Percentiles rank a stretch among this genome's conserved stretches.
Evolutionary conservation across 2,329 filamentous ascomycete genomes (phyloP).

Genomic region (Teratosphaeria destructans): DNA sequence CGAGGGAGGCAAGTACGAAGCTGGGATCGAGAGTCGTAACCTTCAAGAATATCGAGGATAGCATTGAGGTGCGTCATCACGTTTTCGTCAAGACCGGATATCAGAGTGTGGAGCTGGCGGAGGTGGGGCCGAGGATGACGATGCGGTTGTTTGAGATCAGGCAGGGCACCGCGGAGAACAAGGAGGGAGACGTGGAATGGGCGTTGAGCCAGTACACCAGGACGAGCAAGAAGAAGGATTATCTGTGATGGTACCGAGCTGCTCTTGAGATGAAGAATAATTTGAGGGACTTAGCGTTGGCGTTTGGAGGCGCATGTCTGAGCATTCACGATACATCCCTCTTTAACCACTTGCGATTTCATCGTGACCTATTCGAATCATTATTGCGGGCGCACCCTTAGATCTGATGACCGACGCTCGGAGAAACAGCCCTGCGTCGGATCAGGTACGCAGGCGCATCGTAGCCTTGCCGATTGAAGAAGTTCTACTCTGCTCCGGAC

Average conservation of each 20-base stretch:
- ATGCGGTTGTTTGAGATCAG: conserved; percentile 92
- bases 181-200: conserved; percentile 94
- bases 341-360: no score
- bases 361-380: no score
- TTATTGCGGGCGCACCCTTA: no score
- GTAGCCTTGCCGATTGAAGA: no score
- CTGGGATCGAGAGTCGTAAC: conserved; percentile 82
- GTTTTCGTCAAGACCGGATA: conserved; percentile 92
- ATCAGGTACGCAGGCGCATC: no score
- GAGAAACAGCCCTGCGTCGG: no score
- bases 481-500: no score
- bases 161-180: conserved; percentile 82
- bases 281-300: not conserved
- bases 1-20: conserved; percentile 70
- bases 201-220: conserved; percentile 90
- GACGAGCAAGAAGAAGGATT: conserved; percentile 91
- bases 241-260: conserved; percentile 46
- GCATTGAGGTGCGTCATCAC: conserved; percentile 82
- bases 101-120: conserved; percentile 76
- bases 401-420: no score
- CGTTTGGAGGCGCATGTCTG: not conserved
- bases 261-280: not conserved
- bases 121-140: conserved; percentile 93
- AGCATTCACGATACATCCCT: no score
- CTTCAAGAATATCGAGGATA: conserved; percentile 82